These are phyloP conservation scores for Wallacemonas sp. DNA, from an alignment of 208 protist genomes.

Conservation along the genomic window DNA sequence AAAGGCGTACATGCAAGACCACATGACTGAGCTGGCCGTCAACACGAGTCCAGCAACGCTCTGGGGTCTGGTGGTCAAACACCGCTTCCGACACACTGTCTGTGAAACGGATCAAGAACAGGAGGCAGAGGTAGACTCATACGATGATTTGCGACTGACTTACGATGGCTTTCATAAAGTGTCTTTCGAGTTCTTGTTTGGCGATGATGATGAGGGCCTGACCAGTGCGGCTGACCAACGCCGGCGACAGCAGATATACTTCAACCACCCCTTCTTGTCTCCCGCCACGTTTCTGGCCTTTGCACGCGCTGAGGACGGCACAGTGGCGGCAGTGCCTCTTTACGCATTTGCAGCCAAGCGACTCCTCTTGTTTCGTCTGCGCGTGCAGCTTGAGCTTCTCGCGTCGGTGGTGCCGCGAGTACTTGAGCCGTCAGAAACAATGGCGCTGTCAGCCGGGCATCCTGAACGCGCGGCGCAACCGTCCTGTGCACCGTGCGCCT, in stretches of 20 bases:
- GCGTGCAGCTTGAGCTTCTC: constrained; percentile 75
- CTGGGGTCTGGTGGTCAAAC: constrained; percentile 78
- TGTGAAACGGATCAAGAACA: no score
- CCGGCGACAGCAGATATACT: constrained; percentile 50
- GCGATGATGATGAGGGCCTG: constrained; percentile 23
- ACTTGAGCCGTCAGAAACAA: constrained; percentile 17
- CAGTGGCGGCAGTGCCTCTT: constrained; percentile 71
- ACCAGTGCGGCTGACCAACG: constrained; percentile 33
- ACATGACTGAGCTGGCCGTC: constrained; percentile 49
- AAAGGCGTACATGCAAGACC: constrained; percentile 43
- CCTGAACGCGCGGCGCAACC: constrained; percentile 19
- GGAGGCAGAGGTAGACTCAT: constrained; percentile 34
- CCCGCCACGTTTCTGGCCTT: constrained; percentile 85
- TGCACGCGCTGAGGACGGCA: constrained; percentile 41
- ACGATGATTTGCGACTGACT: constrained; percentile 64
- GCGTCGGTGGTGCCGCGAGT: constrained; percentile 47
- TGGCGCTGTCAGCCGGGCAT: not conserved
- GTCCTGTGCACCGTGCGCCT: constrained; percentile 59
- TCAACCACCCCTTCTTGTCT: constrained; percentile 86
- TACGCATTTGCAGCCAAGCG: constrained; percentile 88
- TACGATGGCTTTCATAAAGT: constrained; percentile 71
- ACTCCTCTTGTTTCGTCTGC: constrained; percentile 76
- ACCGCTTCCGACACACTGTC: constrained; percentile 41
- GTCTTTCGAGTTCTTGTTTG: constrained; percentile 79
- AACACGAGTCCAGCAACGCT: constrained; percentile 73